Percentiles rank a stretch among this genome's conserved stretches.
Conservation (phyloP, 2,329 filamentous ascomycete species). For the Aspergillus unguis region DNA sequence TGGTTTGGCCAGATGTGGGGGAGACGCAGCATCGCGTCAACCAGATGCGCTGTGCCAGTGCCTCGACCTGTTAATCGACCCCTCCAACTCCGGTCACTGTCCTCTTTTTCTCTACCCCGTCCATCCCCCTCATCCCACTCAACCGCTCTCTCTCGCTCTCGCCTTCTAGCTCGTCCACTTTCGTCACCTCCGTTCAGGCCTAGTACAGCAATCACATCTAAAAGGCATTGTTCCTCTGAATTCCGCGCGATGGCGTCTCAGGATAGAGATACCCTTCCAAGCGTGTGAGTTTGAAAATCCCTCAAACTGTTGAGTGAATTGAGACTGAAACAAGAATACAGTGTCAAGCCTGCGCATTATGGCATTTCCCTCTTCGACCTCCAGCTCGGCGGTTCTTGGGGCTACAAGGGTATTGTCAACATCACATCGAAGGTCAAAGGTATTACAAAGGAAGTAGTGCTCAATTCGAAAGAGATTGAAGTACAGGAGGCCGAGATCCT, state of each 20-base stretch:
- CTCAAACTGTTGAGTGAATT: background rate
- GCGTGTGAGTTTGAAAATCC: constrained; percentile 34
- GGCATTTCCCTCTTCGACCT: constrained; percentile 75
- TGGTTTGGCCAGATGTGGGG: constrained; percentile 31
- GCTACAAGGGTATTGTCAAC: constrained; percentile 79
- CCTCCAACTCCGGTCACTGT: constrained; percentile 20
- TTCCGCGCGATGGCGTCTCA: constrained; percentile 41
- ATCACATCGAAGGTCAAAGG: constrained; percentile 73
- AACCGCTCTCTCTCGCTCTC: constrained; percentile 14
- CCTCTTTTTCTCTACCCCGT: constrained; percentile 15
- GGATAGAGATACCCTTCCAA: constrained; percentile 47
- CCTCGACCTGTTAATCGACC: constrained; percentile 22
- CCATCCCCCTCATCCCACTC: constrained; percentile 19
- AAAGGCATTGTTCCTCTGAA: constrained; percentile 42
- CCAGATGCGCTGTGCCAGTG: constrained; percentile 25
- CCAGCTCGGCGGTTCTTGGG: constrained; percentile 68
- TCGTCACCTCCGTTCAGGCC: constrained; percentile 12
- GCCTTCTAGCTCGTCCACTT: constrained; percentile 15
- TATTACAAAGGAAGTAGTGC: constrained; percentile 69
- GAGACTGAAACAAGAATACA: constrained; percentile 28
- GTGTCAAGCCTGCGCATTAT: constrained; percentile 83
- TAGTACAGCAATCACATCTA: constrained; percentile 18
- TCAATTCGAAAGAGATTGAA: constrained; percentile 84
- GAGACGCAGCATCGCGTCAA: constrained; percentile 31
- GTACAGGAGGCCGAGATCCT: constrained; percentile 58